A percentile compares a stretch with the other conserved stretches of the same genome.
Evolutionary conservation across 345 rosid species (phyloP).

Genomic region (Eutrema heterophyllum): DNA sequence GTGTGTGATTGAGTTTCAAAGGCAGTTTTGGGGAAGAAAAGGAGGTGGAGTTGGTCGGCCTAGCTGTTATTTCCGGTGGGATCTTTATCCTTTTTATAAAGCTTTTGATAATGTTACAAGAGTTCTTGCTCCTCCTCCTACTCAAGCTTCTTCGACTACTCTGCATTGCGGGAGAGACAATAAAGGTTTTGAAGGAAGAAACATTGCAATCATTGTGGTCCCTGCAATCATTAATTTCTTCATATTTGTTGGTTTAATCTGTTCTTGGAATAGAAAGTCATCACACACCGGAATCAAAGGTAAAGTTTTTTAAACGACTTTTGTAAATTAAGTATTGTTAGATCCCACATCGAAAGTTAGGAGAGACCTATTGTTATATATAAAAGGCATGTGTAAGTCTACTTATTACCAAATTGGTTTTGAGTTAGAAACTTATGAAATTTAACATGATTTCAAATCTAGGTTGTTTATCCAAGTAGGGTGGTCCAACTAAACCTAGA

Average conservation of each 20-base stretch:
- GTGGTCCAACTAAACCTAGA: too few species aligned
- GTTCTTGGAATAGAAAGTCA: conserved; percentile 10
- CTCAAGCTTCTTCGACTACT: neutral
- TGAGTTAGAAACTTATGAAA: too few species aligned
- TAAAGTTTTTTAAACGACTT: neutral
- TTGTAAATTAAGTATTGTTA: neutral
- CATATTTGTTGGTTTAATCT: conserved; percentile 1
- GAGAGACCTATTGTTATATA: too few species aligned
- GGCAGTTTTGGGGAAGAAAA: conserved; percentile 22
- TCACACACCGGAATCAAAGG: conserved; percentile 8
- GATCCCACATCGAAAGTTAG: too few species aligned
- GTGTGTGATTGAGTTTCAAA: conserved; percentile 17
- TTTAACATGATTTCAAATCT: too few species aligned
- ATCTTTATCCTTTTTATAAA: conserved; percentile 10
- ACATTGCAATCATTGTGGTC: conserved; percentile 25
- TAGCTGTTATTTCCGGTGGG: conserved; percentile 42
- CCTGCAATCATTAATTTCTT: conserved; percentile 8
- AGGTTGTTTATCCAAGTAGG: too few species aligned
- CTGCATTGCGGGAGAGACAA: neutral
- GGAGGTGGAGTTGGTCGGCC: conserved; percentile 45
- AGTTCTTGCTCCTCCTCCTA: neutral
- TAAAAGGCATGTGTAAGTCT: too few species aligned
- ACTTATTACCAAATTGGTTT: too few species aligned
- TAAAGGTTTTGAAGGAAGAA: conserved; percentile 16
- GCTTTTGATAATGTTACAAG: neutral